Evolutionary conservation across 208 protist genomes (phyloP).

Genomic region (Polymyxa betae): DNA sequence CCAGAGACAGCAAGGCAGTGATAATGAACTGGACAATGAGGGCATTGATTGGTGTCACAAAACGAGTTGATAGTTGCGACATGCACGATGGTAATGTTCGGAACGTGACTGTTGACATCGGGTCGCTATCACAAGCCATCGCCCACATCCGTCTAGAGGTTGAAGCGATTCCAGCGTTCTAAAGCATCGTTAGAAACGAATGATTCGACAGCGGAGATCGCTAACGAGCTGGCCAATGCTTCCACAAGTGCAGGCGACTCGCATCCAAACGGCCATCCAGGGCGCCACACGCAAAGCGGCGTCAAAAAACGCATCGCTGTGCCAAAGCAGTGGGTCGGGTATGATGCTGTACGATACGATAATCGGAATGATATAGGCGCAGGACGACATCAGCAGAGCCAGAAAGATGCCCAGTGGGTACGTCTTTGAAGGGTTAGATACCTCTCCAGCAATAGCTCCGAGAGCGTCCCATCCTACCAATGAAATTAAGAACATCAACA

Average conservation of each 20-base stretch:
- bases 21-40: not conserved
- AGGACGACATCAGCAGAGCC: not conserved
- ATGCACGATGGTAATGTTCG: not conserved
- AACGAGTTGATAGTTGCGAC: not conserved
- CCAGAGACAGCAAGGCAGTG: not conserved
- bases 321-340: not conserved
- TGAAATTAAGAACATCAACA: not conserved
- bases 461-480: constrained; percentile 19
- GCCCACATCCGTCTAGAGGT: not conserved
- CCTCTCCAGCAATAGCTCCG: constrained; percentile 6
- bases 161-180: not conserved
- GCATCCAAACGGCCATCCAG: constrained; percentile 2
- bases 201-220: not conserved
- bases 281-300: not conserved
- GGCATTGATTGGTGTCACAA: not conserved
- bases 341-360: not conserved
- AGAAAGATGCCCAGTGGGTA: constrained; percentile 42
- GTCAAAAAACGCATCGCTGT: not conserved
- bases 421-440: not conserved
- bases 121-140: not conserved
- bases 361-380: constrained; percentile 17
- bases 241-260: not conserved
- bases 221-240: not conserved
- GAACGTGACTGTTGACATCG: not conserved
- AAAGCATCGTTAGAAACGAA: not conserved